A percentile compares a stretch with the other conserved stretches of the same genome.
Conservation (phyloP, 495 filamentous ascomycete genomes). For the Penicillium chermesinum region DNA sequence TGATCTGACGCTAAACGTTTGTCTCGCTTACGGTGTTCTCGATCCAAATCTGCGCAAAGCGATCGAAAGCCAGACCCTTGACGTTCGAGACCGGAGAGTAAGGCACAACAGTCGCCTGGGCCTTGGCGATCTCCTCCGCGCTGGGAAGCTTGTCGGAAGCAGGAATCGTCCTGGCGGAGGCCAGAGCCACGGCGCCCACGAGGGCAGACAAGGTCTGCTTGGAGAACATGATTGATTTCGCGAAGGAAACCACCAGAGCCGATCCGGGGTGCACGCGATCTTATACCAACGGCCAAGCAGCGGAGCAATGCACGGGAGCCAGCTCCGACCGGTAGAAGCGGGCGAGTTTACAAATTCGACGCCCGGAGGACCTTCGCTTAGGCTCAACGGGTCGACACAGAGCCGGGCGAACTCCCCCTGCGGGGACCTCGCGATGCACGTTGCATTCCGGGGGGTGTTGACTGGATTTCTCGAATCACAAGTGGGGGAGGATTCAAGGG, state of each 20-base stretch:
- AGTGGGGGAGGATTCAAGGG: neutral
- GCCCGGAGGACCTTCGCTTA: neutral
- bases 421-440: conserved; percentile 1
- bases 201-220: conserved; percentile 21
- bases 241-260: neutral
- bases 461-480: neutral
- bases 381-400: neutral
- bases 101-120: conserved; percentile 29
- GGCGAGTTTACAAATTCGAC: neutral
- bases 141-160: conserved; percentile 23
- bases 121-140: conserved; percentile 27
- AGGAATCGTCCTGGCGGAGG: conserved; percentile 23
- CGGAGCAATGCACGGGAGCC: neutral
- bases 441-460: conserved; percentile 2
- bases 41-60: conserved; percentile 64
- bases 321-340: neutral
- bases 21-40: conserved; percentile 58
- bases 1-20: conserved; percentile 4
- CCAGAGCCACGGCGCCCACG: conserved; percentile 20
- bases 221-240: conserved; percentile 16
- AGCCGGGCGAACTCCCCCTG: neutral
- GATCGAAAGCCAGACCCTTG: conserved; percentile 59
- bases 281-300: conserved; percentile 9
- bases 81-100: conserved; percentile 56
- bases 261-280: conserved; percentile 4